phyloP scores from a whole-genome alignment of 768 basidiomycete genomes.

The Mycena kentingensis region DNA sequence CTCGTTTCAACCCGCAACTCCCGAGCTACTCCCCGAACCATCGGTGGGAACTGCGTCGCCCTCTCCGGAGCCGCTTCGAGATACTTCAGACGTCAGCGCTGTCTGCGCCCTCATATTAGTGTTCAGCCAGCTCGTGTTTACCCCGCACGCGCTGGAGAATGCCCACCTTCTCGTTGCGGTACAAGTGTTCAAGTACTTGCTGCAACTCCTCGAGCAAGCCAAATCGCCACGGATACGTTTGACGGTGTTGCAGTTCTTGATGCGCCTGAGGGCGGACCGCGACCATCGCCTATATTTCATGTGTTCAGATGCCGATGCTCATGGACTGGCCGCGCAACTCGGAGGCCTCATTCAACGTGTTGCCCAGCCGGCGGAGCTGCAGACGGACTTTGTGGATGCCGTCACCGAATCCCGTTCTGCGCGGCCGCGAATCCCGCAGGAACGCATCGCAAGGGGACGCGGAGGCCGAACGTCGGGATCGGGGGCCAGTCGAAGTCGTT shows the following conservation, averaged over 20 bases:
- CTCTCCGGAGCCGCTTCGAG: conserved; percentile 25
- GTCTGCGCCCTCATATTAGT: conserved; percentile 63
- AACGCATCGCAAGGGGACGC: conserved; percentile 55
- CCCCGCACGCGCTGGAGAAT: conserved; percentile 53
- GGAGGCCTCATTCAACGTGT: conserved; percentile 65
- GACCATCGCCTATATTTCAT: conserved; percentile 84
- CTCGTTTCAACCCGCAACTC: conserved; percentile 46
- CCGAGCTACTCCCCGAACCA: conserved; percentile 39
- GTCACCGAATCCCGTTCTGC: conserved; percentile 42
- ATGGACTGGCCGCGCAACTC: conserved; percentile 59
- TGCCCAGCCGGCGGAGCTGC: conserved; percentile 3
- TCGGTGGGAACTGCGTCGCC: conserved; percentile 29
- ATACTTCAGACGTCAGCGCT: conserved; percentile 58
- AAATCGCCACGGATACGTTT: conserved; percentile 65
- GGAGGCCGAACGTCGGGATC: conserved; percentile 47
- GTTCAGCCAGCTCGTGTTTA: conserved; percentile 73
- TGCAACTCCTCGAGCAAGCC: conserved; percentile 48
- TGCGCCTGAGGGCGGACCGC: conserved; percentile 86
- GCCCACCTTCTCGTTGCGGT: conserved; percentile 55
- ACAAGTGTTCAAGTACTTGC: conserved; percentile 52
- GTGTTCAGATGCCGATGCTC: conserved; percentile 51
- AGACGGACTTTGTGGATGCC: conserved; percentile 17
- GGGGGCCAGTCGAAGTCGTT: conserved; percentile 60
- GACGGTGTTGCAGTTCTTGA: conserved; percentile 79
- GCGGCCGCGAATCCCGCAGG: conserved; percentile 50